Conservation (phyloP, 148 eudicot genomes). For the Camellia japonica region DNA sequence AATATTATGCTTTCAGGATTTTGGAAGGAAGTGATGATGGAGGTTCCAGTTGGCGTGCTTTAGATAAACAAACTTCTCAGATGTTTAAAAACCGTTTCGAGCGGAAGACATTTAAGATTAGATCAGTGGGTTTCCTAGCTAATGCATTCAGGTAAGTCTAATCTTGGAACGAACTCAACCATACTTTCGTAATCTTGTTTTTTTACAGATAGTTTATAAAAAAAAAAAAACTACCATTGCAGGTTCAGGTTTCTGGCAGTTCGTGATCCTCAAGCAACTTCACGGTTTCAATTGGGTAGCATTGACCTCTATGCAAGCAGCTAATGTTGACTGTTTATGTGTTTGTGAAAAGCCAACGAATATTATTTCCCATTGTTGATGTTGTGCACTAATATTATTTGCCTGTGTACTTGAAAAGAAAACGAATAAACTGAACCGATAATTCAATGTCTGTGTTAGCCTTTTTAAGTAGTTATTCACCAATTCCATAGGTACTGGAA, state of each 20-base stretch:
- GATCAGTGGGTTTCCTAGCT: constrained; percentile 35
- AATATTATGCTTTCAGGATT: constrained; percentile 47
- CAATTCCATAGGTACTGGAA: too few species aligned
- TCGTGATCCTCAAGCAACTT: constrained; percentile 53
- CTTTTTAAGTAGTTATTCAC: too few species aligned
- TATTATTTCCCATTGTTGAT: background rate
- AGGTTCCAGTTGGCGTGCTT: constrained; percentile 68
- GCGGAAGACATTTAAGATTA: constrained; percentile 54
- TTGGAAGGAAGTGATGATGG: constrained; percentile 86
- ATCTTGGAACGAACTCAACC: background rate
- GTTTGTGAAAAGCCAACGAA: background rate
- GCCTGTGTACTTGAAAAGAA: too few species aligned
- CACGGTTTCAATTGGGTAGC: constrained; percentile 84
- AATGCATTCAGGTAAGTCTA: constrained; percentile 70
- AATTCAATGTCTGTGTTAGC: too few species aligned
- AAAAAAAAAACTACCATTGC: constrained; percentile 17
- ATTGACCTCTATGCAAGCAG: constrained; percentile 65
- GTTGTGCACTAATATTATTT: background rate
- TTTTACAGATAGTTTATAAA: background rate
- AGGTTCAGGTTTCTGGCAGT: constrained; percentile 75
- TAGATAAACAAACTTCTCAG: constrained; percentile 72
- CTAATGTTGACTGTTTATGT: background rate
- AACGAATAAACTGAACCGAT: too few species aligned
- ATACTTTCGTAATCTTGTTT: background rate
- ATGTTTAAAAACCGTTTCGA: constrained; percentile 66